Percentiles rank a stretch among this genome's conserved stretches.
phyloP scores from a whole-genome alignment of 768 basidiomycete species.

The Auriculariales sp. region DNA sequence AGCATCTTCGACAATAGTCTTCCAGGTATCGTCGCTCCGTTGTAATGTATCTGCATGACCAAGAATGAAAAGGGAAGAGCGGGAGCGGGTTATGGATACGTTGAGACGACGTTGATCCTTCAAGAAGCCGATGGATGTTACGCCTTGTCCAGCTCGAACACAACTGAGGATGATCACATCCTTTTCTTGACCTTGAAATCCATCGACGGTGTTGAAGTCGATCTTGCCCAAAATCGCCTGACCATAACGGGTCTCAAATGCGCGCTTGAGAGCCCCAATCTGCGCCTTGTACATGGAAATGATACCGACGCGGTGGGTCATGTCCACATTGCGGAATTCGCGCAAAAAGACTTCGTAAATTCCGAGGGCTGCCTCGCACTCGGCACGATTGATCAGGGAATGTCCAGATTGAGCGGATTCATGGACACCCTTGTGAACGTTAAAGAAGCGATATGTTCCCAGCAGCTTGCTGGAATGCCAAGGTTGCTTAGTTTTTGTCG shows the following conservation, averaged over 20 bases:
- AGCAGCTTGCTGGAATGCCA: constrained; percentile 77
- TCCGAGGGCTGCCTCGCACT: constrained; percentile 60
- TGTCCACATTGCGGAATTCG: constrained; percentile 40
- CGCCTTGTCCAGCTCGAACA: constrained; percentile 81
- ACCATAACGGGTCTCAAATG: constrained; percentile 63
- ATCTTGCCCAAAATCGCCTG: constrained; percentile 50
- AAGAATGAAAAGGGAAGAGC: constrained; percentile 85
- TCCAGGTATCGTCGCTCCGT: constrained; percentile 72
- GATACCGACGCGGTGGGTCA: constrained; percentile 47
- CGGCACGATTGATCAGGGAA: constrained; percentile 62
- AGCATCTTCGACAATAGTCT: constrained; percentile 63
- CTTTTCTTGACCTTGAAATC: constrained; percentile 98
- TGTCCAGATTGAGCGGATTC: constrained; percentile 35
- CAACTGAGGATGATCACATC: constrained; percentile 96
- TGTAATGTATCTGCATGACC: constrained; percentile 85
- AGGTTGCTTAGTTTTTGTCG: constrained; percentile 55
- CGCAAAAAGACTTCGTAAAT: constrained; percentile 58
- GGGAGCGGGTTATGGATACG: constrained; percentile 94
- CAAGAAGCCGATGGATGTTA: constrained; percentile 77
- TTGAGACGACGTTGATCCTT: constrained; percentile 89
- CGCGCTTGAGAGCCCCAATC: constrained; percentile 51
- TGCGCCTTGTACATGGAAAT: constrained; percentile 96
- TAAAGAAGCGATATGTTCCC: constrained; percentile 81
- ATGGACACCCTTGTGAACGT: constrained; percentile 58
- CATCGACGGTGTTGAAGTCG: constrained; percentile 96